Base-by-base conservation (phyloP, 2,329 filamentous ascomycete species). In the Chrysoporthe austroafricana region DNA sequence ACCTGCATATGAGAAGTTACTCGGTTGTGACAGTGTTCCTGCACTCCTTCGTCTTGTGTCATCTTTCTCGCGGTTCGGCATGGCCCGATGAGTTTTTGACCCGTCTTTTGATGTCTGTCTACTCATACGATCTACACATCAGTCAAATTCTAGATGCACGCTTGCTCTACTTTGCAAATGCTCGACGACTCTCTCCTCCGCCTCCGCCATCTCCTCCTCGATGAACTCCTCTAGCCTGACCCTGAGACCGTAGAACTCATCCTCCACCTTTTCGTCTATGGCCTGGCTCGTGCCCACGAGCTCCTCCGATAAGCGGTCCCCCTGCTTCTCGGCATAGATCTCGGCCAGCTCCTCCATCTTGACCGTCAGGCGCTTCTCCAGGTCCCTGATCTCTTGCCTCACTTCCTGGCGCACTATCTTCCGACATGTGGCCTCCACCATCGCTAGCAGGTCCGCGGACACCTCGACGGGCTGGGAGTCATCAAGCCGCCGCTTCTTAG, bases 141-240 rank as follows among this genome's bases (percentile, higher is more conserved):
- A 42, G 13, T 44, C 63, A 50, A 65, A 65, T 11, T 60, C 63
- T 42, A 65, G 8, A 42, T 58, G 34, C 44, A 65, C 56, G 34
- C 43, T 50, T 5, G 63, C 63, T 14, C 43, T 65, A 13, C 56
- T 65, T 26, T 65, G 63, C 54, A 65, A 39, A 43, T 65, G 63
- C 44, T 65, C 54, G 3, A 59, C 56, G 11, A 65, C 54, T 26
- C 63, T 56, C 42, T 57, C 58, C 52, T 66, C 64, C 9, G 64
- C 64, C 50, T 66, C 64, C 6, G 48, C 36, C 46, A 66, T n/a
- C 48, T 66, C 64, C 13, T 66, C 64, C 32, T 66, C 57, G 42
- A 66, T 62, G 16, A 62, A 66, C 7, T 66, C 64, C 50, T 66
- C 64, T 11, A 66, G 32, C 21, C 44, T 56, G 2, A 66, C 57